Conservation (phyloP, 371 early-diverging fungal genomes). For the Dentiscutata heterogama region DNA sequence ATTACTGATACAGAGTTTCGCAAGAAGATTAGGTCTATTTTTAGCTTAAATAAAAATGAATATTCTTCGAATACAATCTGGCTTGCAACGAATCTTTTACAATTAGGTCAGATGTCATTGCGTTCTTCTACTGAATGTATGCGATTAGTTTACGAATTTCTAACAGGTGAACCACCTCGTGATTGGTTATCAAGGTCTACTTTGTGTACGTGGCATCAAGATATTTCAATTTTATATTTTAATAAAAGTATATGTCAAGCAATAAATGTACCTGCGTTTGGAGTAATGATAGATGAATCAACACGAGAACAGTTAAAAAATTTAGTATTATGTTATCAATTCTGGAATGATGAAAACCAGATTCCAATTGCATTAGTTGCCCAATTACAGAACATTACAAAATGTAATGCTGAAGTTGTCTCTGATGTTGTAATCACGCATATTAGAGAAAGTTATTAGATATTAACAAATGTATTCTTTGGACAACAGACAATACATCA, state of each 20-base stretch:
- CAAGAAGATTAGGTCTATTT: background rate
- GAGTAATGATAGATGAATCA: conserved; percentile 3
- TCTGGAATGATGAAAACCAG: background rate
- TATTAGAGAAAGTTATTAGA: background rate
- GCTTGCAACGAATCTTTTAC: background rate
- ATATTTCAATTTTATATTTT: background rate
- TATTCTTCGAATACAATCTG: background rate
- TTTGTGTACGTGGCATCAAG: background rate
- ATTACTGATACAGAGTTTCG: no score
- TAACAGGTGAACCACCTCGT: background rate
- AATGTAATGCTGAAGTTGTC: background rate
- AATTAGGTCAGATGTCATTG: background rate
- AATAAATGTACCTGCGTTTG: background rate
- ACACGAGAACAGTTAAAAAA: background rate
- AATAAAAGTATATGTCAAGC: background rate
- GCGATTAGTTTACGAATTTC: background rate
- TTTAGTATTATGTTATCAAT: conserved; percentile 8
- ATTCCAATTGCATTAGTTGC: background rate
- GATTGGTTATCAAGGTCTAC: background rate
- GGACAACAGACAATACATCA: background rate
- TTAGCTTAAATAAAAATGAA: background rate
- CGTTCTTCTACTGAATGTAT: background rate
- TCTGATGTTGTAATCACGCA: background rate
- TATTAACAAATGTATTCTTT: background rate
- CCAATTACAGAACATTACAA: background rate